These are phyloP conservation scores for Clitocybe nebularis DNA, from an alignment of 1,284 basidiomycete genomes.

Conservation along the genomic window DNA sequence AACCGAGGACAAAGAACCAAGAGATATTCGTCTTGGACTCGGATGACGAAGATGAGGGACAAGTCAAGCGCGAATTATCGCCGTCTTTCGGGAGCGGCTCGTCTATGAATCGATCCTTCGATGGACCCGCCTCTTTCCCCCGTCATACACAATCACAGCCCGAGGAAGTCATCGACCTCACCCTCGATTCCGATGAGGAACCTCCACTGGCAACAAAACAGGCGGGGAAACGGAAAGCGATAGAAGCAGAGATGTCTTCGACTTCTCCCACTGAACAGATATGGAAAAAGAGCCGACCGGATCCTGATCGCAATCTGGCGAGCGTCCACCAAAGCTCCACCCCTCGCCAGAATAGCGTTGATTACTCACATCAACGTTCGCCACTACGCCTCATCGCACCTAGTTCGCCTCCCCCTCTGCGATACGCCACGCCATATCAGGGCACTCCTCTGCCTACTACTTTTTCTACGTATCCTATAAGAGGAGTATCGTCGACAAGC, in stretches of 20 bases:
- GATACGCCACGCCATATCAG: constrained; percentile 13
- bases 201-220: constrained; percentile 27
- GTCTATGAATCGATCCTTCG: constrained; percentile 32
- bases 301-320: constrained; percentile 21
- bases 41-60: constrained; percentile 72
- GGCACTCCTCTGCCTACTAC: not conserved
- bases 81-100: constrained; percentile 48
- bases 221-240: constrained; percentile 55
- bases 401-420: constrained; percentile 10
- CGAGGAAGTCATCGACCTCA: constrained; percentile 72
- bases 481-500: not conserved
- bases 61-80: constrained; percentile 70
- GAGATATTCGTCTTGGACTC: constrained; percentile 78
- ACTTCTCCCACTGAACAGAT: constrained; percentile 57
- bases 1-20: constrained; percentile 43
- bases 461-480: constrained; percentile 1
- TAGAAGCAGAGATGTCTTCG: constrained; percentile 36
- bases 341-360: constrained; percentile 7
- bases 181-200: constrained; percentile 71
- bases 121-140: constrained; percentile 20
- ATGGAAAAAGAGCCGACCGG: constrained; percentile 69
- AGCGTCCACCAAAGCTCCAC: not conserved
- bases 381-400: constrained; percentile 9
- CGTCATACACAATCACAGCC: constrained; percentile 22
- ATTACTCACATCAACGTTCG: constrained; percentile 12